These are phyloP conservation scores for Dissophora globulifera DNA, from an alignment of 192 early-diverging fungal genomes.

Conservation along the genomic window DNA sequence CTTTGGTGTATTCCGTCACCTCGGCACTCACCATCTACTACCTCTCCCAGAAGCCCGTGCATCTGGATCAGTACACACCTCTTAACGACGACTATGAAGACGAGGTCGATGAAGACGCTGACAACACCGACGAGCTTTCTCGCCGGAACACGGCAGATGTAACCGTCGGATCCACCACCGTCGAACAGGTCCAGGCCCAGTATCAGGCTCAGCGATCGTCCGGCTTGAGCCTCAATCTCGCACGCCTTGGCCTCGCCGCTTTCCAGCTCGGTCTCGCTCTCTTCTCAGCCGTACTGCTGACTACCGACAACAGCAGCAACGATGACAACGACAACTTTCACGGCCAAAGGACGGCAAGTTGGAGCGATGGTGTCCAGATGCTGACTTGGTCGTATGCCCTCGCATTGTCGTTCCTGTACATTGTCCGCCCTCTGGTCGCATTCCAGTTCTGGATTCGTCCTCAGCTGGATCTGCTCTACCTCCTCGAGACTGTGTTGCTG, in stretches of 20 bases:
- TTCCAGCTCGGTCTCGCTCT: slow-evolving; percentile 37
- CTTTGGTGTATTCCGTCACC: slow-evolving; percentile 23
- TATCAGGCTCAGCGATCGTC: slow-evolving; percentile 28
- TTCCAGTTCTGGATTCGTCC: slow-evolving; percentile 48
- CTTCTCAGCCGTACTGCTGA: slow-evolving; percentile 24
- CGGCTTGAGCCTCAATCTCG: slow-evolving; percentile 33
- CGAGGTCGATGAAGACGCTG: slow-evolving; percentile 9
- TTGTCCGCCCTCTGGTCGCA: slow-evolving; percentile 9
- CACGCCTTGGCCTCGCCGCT: slow-evolving; percentile 29
- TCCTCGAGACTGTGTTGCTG: slow-evolving; percentile 7
- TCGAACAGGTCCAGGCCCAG: slow-evolving; percentile 26
- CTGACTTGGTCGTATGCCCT: slow-evolving; percentile 34
- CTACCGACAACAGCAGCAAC: background rate
- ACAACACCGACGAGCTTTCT: no score
- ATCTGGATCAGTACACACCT: slow-evolving; percentile 41
- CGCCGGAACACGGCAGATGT: no score
- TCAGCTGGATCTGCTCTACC: slow-evolving; percentile 44
- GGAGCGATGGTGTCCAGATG: slow-evolving; percentile 4
- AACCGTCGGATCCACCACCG: background rate
- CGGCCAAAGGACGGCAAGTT: background rate
- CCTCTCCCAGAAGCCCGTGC: slow-evolving; percentile 40
- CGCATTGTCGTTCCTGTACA: slow-evolving; percentile 13
- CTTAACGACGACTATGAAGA: slow-evolving; percentile 18
- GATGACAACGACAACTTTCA: background rate
- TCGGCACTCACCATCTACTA: slow-evolving; percentile 31